Percentiles rank a stretch among this genome's conserved stretches.
Conservation (phyloP, 2,329 filamentous ascomycete species). For the Tympanopsis confertula region DNA sequence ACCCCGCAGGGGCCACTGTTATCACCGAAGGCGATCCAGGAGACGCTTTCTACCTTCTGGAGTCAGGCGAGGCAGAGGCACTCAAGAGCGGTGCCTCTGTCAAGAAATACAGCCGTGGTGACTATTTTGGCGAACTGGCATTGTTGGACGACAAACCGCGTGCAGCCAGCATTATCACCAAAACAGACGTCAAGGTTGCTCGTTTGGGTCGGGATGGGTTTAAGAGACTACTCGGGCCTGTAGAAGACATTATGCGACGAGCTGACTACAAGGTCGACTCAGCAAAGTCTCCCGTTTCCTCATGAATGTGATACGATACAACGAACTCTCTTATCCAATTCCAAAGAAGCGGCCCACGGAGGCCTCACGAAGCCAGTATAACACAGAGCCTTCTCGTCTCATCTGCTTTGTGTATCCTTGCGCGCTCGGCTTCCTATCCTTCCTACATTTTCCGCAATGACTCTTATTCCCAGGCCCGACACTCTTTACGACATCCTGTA, state of each 20-base stretch:
- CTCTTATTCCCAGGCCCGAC: too few relatives aligned
- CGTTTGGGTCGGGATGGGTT: constrained; percentile 89
- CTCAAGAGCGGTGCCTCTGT: constrained; percentile 70
- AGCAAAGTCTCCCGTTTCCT: too few relatives aligned
- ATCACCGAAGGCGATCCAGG: constrained; percentile 87
- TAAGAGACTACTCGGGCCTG: constrained; percentile 80
- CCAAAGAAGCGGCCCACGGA: too few relatives aligned
- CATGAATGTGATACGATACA: too few relatives aligned
- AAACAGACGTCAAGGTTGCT: constrained; percentile 83
- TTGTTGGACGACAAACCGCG: constrained; percentile 86
- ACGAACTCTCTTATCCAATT: too few relatives aligned
- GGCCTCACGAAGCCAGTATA: too few relatives aligned
- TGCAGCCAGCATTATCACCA: constrained; percentile 75
- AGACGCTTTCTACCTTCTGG: constrained; percentile 82
- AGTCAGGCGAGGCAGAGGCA: constrained; percentile 76
- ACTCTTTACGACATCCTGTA: too few relatives aligned
- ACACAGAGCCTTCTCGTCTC: too few relatives aligned
- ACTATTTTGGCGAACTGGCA: constrained; percentile 94
- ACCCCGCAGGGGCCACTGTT: constrained; percentile 65
- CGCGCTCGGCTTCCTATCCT: too few relatives aligned
- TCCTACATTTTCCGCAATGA: too few relatives aligned
- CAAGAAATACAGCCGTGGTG: constrained; percentile 76
- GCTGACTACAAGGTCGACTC: constrained; percentile 48
- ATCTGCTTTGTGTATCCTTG: too few relatives aligned
- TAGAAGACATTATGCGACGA: constrained; percentile 87